These are phyloP conservation scores for Globisporangium alternatum DNA, from an alignment of 352 stramenopile genomes.

Conservation along the genomic window DNA sequence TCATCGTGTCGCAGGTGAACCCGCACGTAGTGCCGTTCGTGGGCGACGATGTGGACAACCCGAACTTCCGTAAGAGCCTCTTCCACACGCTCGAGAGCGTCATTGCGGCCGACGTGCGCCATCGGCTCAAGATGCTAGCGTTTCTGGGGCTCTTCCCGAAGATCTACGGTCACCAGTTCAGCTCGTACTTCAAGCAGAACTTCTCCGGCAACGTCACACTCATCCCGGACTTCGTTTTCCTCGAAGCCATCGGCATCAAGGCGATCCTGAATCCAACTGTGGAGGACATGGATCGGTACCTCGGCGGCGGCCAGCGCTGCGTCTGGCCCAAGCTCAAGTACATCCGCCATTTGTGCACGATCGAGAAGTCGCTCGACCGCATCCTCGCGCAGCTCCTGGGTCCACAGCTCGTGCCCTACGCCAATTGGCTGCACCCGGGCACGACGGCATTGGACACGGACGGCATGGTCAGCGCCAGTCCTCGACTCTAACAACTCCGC, in stretches of 20 bases:
- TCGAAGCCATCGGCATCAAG: slow-evolving; percentile 80
- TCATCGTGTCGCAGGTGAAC: slow-evolving; percentile 89
- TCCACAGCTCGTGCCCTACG: slow-evolving; percentile 23
- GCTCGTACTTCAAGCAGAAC: slow-evolving; percentile 87
- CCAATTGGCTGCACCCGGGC: slow-evolving; percentile 45
- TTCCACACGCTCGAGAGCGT: slow-evolving; percentile 84
- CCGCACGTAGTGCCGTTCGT: slow-evolving; percentile 92
- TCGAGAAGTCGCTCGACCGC: slow-evolving; percentile 79
- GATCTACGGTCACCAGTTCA: slow-evolving; percentile 79
- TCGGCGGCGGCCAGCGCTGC: slow-evolving; percentile 85
- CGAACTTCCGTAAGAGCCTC: slow-evolving; percentile 56
- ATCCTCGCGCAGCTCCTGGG: slow-evolving; percentile 32
- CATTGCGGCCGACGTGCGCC: slow-evolving; percentile 61
- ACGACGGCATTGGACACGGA: slow-evolving; percentile 13
- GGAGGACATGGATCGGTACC: slow-evolving; percentile 71
- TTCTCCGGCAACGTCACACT: slow-evolving; percentile 97
- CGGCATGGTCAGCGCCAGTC: background rate
- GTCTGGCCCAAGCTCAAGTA: slow-evolving; percentile 91
- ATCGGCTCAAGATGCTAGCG: slow-evolving; percentile 69
- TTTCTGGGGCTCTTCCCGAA: slow-evolving; percentile 87
- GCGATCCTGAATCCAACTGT: slow-evolving; percentile 81
- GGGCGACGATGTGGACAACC: slow-evolving; percentile 83
- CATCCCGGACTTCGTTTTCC: slow-evolving; percentile 86
- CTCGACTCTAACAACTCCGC: background rate
- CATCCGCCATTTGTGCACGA: slow-evolving; percentile 92